These are phyloP conservation scores for Physocladia obscura DNA, from an alignment of 192 early-diverging fungal species.

Conservation along the genomic window DNA sequence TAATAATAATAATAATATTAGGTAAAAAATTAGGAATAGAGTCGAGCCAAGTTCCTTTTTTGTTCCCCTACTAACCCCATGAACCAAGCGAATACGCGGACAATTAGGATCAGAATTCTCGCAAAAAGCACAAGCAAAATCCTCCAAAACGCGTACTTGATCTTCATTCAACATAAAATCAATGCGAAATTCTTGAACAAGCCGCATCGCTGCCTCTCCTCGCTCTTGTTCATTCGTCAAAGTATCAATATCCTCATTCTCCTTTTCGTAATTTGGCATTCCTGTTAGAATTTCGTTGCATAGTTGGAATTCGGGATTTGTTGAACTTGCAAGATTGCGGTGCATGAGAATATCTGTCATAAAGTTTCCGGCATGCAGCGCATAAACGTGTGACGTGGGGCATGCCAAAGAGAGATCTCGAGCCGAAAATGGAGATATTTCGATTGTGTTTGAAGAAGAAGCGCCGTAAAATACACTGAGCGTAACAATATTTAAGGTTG, in stretches of 20 bases:
- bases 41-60: too few relatives aligned
- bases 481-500: conserved; percentile 12
- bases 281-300: too few relatives aligned
- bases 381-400: neutral
- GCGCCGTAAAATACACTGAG: conserved; percentile 30
- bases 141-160: conserved; percentile 30
- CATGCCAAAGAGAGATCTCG: neutral
- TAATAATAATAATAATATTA: too few relatives aligned
- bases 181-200: conserved; percentile 16
- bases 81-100: conserved; percentile 33
- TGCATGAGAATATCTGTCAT: conserved; percentile 20
- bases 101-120: neutral
- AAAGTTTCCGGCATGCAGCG: conserved; percentile 1
- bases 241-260: neutral
- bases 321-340: conserved; percentile 11
- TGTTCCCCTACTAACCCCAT: conserved; percentile 39
- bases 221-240: neutral
- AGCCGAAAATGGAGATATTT: conserved; percentile 3
- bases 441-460: conserved; percentile 7
- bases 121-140: neutral
- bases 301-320: too few relatives aligned
- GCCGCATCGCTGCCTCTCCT: too few relatives aligned
- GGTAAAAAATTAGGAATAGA: too few relatives aligned
- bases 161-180: conserved; percentile 39
- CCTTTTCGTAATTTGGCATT: too few relatives aligned